Evolutionary conservation across 345 rosid genomes (phyloP).

Genomic region (Populus ilicifolia): DNA sequence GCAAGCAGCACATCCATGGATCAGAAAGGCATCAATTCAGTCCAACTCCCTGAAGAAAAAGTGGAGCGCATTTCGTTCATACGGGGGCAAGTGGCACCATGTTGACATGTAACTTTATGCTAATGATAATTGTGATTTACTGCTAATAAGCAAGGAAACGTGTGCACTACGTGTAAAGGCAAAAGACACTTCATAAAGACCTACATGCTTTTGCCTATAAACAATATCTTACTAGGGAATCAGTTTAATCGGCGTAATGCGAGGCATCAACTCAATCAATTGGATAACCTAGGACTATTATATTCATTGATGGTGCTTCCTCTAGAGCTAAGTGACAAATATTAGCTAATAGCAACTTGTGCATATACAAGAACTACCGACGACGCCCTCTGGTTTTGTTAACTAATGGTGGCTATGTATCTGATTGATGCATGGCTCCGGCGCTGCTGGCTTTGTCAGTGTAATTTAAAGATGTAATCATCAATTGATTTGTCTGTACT

Average conservation of each 20-base stretch:
- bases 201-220: neutral
- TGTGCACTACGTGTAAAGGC: conserved; percentile 29
- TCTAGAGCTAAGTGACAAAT: neutral
- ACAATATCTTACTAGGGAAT: conserved; percentile 3
- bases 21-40: conserved; percentile 6
- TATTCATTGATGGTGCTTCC: neutral
- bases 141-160: neutral
- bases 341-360: neutral
- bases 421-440: too few species aligned
- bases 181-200: conserved; percentile 5
- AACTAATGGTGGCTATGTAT: neutral
- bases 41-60: conserved; percentile 3
- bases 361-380: too few species aligned
- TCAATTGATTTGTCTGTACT: too few species aligned
- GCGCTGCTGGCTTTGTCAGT: too few species aligned
- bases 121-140: neutral
- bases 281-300: neutral
- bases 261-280: conserved; percentile 10
- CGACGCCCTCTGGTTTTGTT: neutral
- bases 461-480: too few species aligned
- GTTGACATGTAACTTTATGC: neutral
- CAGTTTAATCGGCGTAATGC: conserved; percentile 7
- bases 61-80: neutral
- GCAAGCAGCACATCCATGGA: neutral
- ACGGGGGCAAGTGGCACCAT: conserved; percentile 8